Evolutionary conservation across 2,329 filamentous ascomycete genomes (phyloP).

Genomic region (Fusarium penzigii): DNA sequence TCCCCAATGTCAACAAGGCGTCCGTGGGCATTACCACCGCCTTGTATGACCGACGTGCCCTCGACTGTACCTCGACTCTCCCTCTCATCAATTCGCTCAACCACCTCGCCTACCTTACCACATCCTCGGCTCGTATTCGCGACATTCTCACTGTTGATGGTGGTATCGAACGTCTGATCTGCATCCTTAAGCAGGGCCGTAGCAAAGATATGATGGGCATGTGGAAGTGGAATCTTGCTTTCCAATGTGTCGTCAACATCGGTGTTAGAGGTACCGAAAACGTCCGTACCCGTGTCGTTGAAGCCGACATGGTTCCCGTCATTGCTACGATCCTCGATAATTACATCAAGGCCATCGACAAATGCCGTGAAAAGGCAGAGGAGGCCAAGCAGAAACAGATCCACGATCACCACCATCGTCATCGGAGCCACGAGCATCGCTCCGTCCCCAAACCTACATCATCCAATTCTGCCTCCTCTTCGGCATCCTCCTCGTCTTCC

Average conservation of each 20-base stretch:
- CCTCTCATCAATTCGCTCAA: conserved; percentile 99
- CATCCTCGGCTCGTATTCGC: conserved; percentile 93
- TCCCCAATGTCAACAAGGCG: conserved; percentile 99
- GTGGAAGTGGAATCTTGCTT: conserved; percentile 99
- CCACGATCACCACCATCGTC: conserved; percentile 52
- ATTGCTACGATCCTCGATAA: conserved; percentile 98
- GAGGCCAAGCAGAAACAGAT: conserved; percentile 74
- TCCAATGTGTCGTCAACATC: conserved; percentile 99
- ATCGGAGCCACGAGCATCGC: conserved; percentile 51
- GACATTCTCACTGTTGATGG: conserved; percentile 99
- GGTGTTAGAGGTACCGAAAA: conserved; percentile 93
- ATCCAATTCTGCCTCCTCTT: conserved; percentile 34
- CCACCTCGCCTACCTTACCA: conserved; percentile 97
- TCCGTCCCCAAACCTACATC: conserved; percentile 48
- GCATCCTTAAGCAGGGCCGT: conserved; percentile 95
- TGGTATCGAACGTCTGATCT: conserved; percentile 93
- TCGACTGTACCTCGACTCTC: conserved; percentile 97
- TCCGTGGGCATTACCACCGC: conserved; percentile 98
- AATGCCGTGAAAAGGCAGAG: conserved; percentile 83
- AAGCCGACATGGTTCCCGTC: conserved; percentile 98
- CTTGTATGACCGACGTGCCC: conserved; percentile 92
- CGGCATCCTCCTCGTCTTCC: conserved; percentile 33
- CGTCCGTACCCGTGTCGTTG: conserved; percentile 91
- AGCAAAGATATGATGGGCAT: conserved; percentile 99
- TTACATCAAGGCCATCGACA: conserved; percentile 95